phyloP scores from a whole-genome alignment of 108 stramenopile genomes.

The Fragilaria crotonensis region DNA sequence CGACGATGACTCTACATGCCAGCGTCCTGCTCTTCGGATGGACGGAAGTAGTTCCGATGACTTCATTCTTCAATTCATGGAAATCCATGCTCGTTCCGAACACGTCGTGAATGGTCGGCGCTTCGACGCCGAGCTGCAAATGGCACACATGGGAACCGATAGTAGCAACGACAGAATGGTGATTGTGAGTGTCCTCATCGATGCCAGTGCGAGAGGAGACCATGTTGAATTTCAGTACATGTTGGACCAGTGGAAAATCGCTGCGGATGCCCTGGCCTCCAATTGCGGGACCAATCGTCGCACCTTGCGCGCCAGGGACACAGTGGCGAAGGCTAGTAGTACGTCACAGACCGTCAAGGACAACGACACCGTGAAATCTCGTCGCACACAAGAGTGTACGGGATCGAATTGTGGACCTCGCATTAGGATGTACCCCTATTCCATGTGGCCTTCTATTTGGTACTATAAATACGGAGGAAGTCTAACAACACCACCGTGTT shows the following conservation, averaged over 20 bases:
- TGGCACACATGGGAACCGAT: conserved; percentile 17
- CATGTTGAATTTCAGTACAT: conserved; percentile 14
- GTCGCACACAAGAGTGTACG: background rate
- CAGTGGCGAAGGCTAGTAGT: background rate
- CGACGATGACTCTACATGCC: conserved; percentile 6
- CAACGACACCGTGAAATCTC: background rate
- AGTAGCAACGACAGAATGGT: conserved; percentile 2
- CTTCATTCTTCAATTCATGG: conserved; percentile 15
- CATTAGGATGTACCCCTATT: conserved; percentile 19
- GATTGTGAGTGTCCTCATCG: conserved; percentile 20
- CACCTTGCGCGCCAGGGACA: background rate
- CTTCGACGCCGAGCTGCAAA: conserved; percentile 29
- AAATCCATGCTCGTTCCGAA: conserved; percentile 26
- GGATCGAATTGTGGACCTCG: conserved; percentile 7
- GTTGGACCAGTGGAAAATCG: conserved; percentile 20
- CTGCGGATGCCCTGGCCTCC: background rate
- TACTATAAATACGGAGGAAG: conserved; percentile 47
- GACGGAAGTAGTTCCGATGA: conserved; percentile 1
- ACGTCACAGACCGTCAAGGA: background rate
- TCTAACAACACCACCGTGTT: conserved; percentile 55
- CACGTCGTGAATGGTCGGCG: conserved; percentile 26
- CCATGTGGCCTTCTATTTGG: conserved; percentile 28
- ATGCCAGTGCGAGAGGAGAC: conserved; percentile 13
- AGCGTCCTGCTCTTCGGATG: conserved; percentile 8
- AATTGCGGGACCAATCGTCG: conserved; percentile 4